phyloP scores from a whole-genome alignment of 176 grass and related monocot genomes.

The Urochloa ruziziensis region DNA sequence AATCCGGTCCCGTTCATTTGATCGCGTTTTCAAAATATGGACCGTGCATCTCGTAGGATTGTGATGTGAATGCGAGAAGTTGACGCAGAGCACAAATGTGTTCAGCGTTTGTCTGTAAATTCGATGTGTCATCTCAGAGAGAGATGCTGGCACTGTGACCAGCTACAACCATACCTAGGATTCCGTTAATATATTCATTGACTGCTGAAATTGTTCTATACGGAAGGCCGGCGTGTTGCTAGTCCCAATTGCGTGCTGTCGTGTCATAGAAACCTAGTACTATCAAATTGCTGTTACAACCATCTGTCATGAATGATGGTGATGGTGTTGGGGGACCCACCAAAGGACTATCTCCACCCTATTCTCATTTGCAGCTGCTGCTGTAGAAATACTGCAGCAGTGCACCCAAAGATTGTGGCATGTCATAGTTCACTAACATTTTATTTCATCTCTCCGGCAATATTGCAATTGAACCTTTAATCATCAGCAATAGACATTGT shows the following conservation, averaged over 20 bases:
- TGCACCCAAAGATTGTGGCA: neutral
- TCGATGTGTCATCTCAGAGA: neutral
- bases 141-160: neutral
- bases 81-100: neutral
- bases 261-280: neutral
- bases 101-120: constrained; percentile 1
- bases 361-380: neutral
- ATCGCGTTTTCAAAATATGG: neutral
- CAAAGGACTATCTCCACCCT: neutral
- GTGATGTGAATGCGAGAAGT: neutral
- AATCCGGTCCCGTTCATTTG: neutral
- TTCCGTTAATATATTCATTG: neutral
- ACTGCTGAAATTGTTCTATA: neutral
- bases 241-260: neutral
- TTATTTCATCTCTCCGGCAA: neutral
- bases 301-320: neutral
- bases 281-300: neutral
- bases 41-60: neutral
- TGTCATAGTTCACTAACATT: neutral
- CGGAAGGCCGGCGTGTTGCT: neutral
- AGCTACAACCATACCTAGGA: neutral
- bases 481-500: neutral
- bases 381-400: neutral
- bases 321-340: neutral
- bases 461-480: neutral